A percentile compares a stretch with the other conserved stretches of the same genome.
Conservation (phyloP, 805 yeast genomes). For the Maudiozyma pseudohumilis region DNA sequence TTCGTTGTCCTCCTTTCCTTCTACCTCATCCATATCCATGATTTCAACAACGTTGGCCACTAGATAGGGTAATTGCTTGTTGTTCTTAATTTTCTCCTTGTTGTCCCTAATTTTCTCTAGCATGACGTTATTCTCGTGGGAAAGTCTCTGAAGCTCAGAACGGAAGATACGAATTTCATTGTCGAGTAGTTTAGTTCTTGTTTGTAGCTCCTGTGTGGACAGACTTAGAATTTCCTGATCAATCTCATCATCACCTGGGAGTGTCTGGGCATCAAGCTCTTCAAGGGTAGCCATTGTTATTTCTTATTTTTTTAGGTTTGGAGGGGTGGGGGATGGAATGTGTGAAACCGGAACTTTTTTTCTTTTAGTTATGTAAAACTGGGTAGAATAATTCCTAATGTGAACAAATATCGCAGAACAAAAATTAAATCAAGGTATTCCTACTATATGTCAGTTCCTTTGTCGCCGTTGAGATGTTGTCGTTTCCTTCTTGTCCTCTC, state of each 20-base stretch:
- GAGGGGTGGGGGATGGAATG: too few relatives aligned
- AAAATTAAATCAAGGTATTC: too few relatives aligned
- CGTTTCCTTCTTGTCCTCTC: too few relatives aligned
- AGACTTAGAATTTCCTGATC: constrained; percentile 75
- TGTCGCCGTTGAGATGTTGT: too few relatives aligned
- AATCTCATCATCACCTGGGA: constrained; percentile 44
- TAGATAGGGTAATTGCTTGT: constrained; percentile 88
- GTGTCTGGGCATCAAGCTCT: constrained; percentile 52
- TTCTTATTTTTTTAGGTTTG: background rate
- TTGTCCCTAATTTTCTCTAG: constrained; percentile 88
- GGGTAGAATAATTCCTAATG: too few relatives aligned
- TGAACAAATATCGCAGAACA: too few relatives aligned
- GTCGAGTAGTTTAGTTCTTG: constrained; percentile 79
- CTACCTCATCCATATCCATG: constrained; percentile 77
- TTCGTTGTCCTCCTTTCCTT: constrained; percentile 49
- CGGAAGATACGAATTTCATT: constrained; percentile 93
- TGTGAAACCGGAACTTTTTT: too few relatives aligned
- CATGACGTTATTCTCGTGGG: constrained; percentile 91
- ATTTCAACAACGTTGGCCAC: constrained; percentile 96
- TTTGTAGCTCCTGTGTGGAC: constrained; percentile 72
- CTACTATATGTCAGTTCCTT: too few relatives aligned
- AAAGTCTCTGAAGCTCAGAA: constrained; percentile 80
- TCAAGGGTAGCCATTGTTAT: constrained; percentile 67
- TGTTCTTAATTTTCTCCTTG: constrained; percentile 90
- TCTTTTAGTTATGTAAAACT: too few relatives aligned